Base-by-base conservation (phyloP, 2,329 filamentous ascomycete genomes). In the Thielaviopsis punctulata region DNA sequence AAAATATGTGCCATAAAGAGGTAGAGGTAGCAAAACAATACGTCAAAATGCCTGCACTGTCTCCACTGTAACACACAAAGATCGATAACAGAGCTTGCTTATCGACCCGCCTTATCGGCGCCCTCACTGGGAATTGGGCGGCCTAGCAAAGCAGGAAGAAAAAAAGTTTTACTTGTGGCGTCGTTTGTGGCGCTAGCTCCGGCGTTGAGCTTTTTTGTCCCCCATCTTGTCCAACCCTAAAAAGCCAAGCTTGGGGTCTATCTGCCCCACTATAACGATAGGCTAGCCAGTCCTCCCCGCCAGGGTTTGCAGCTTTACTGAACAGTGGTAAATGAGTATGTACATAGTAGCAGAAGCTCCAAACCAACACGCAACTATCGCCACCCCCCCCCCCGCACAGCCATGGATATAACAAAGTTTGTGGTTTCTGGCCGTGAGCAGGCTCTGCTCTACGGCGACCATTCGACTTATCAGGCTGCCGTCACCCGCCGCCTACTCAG, bases 361-460 rank as follows among this genome's bases (percentile, higher is more conserved):
- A 18, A 39, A 43, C 22, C 19, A 18, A 33, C n/a, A n/a, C n/a
- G n/a, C n/a, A 23, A n/a, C 44, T 13, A 18, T 3, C 6, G 25
- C 21, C 22, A 33, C 23, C n/a, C n/a, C n/a, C 36, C n/a, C n/a
- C n/a, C n/a, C 24, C 18, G 24, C 22, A 48, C 18, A 30, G 61
- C 54, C 56, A 95, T 96, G 90, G 86, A 95, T 58, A 86, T 96
- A 66, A 96, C 92, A 53, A 79, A 79, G 59, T 89, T 86, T 58
- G 72, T 96, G 59, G 76, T 88, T 62, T 79, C 80, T 51, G 81
- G 84, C 58, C 77, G 92, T 57, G 85, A 94, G 64, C 78, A 85
- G 61, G 86, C 86, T 36, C 81, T 95, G 49, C 77, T 94, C 25
- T 81, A 92, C 58, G 89, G 88, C 59, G 88, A 95, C 69, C 89